Base-by-base conservation (phyloP, 1,284 basidiomycete genomes). In the Ustilago crameri region DNA sequence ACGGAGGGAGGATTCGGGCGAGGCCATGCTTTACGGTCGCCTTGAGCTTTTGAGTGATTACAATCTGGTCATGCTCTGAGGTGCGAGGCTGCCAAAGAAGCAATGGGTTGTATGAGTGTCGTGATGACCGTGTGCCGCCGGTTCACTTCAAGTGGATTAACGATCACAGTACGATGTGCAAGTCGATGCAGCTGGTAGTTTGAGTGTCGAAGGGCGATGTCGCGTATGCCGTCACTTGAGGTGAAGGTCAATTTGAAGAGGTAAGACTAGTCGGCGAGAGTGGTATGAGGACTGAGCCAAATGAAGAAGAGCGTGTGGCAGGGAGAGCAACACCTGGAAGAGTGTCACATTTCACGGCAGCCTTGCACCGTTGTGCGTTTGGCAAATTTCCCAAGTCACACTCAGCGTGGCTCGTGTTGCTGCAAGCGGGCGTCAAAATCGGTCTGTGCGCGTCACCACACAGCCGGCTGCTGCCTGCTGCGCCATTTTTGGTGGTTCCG, bases 361-460 rank as follows among this genome's bases (percentile, higher is more conserved):
- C 26, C 7, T 12, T 12, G 24, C 3, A 18, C 2, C 12, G 3
- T 12, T 9, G 9, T 30, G 30, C 30, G 30, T 30, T 30, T 30
- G 5, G 30, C 30, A 30, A 12, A n/a, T 12, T 30, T 30, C 30
- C 30, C 30, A 30, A 30, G 30, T 30, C 30, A 30, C 30, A 30
- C 30, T 30, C 30, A 30, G 7, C 7, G 30, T 30, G 30, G 30
- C 12, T 30, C 7, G 30, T 30, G 30, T 5, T 30, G 30, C 7
- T 30, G 5, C 5, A 5, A 12, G 30, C 12, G 30, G 30, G 5
- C 30, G 30, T 30, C 38, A 18, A 47, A 30, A 23, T 30, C 38
- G 30, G 62, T 65, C 62, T 58, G 62, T 65, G 62, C 62, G 62
- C 62, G 51, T 58, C 62, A 64, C 51, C 9, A n/a, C 51, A 49